Conservation (phyloP, 2,329 filamentous ascomycete species). For the Trichoderma koningii region DNA sequence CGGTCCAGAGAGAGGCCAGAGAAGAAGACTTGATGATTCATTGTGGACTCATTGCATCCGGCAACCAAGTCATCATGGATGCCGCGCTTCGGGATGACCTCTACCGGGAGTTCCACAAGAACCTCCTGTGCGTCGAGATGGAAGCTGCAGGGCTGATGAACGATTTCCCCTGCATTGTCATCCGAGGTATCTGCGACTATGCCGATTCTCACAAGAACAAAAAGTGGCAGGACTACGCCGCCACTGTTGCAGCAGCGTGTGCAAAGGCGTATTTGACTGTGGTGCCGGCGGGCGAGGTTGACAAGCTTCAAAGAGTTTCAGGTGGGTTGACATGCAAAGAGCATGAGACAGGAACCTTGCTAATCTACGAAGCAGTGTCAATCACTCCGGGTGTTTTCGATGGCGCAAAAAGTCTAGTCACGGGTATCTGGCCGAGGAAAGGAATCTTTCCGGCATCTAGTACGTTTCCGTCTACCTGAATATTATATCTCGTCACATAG, state of each 20-base stretch:
- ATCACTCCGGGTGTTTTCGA: neutral
- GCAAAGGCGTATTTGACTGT: conserved; percentile 32
- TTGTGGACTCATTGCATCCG: conserved; percentile 37
- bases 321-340: neutral
- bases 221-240: conserved; percentile 42
- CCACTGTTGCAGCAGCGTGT: conserved; percentile 39
- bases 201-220: conserved; percentile 45
- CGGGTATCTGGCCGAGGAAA: neutral
- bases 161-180: conserved; percentile 39
- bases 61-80: conserved; percentile 44
- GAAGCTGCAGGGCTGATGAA: conserved; percentile 37
- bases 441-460: neutral
- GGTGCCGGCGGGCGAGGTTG: neutral
- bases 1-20: neutral
- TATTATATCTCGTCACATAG: neutral
- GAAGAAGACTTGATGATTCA: conserved; percentile 20
- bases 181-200: conserved; percentile 47
- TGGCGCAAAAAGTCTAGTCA: neutral
- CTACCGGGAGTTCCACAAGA: conserved; percentile 25
- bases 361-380: neutral
- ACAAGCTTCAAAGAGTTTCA: conserved; percentile 2
- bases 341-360: neutral
- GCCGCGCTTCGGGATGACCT: conserved; percentile 37
- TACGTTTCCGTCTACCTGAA: neutral
- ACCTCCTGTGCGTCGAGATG: conserved; percentile 37